phyloP scores from a whole-genome alignment of 2,329 filamentous ascomycete genomes.

The Colletotrichum sp. region DNA sequence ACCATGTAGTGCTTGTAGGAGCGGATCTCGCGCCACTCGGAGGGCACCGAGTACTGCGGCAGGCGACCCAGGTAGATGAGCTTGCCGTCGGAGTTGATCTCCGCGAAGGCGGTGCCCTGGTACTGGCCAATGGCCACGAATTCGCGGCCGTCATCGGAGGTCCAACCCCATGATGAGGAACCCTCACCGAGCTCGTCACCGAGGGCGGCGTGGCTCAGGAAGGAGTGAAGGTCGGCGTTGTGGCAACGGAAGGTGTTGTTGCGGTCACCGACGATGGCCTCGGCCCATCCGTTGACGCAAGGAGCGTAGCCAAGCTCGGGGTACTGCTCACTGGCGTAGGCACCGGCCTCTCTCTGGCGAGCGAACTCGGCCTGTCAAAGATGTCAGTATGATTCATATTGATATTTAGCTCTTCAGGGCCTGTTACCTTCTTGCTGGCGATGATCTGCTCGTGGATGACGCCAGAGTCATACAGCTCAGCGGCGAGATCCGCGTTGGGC shows the following conservation, averaged over 20 bases:
- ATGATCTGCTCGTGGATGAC: conserved; percentile 21
- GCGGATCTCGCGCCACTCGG: conserved; percentile 38
- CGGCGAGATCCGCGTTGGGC: conserved; percentile 15
- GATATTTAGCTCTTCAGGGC: rapidly evolving
- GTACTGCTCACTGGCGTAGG: conserved; percentile 36
- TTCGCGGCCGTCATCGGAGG: conserved; percentile 48
- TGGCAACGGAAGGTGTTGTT: conserved; percentile 53
- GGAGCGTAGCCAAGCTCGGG: conserved; percentile 40
- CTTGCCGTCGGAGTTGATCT: conserved; percentile 44
- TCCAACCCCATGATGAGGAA: conserved; percentile 52
- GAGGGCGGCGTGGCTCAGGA: conserved; percentile 57
- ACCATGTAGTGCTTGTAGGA: conserved; percentile 40
- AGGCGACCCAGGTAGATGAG: conserved; percentile 48
- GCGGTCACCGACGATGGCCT: conserved; percentile 47
- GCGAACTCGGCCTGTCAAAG: neutral
- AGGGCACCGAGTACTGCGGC: conserved; percentile 18
- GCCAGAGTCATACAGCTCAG: conserved; percentile 22
- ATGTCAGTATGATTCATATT: neutral
- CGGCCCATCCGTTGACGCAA: conserved; percentile 48
- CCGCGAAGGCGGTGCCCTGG: conserved; percentile 51
- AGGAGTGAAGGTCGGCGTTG: conserved; percentile 58
- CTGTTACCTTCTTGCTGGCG: conserved; percentile 18
- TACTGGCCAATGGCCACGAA: conserved; percentile 48
- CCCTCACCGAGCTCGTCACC: conserved; percentile 45
- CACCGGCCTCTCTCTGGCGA: conserved; percentile 17